phyloP scores from a whole-genome alignment of 2,329 filamentous ascomycete species.

The Colletotrichum godetiae region DNA sequence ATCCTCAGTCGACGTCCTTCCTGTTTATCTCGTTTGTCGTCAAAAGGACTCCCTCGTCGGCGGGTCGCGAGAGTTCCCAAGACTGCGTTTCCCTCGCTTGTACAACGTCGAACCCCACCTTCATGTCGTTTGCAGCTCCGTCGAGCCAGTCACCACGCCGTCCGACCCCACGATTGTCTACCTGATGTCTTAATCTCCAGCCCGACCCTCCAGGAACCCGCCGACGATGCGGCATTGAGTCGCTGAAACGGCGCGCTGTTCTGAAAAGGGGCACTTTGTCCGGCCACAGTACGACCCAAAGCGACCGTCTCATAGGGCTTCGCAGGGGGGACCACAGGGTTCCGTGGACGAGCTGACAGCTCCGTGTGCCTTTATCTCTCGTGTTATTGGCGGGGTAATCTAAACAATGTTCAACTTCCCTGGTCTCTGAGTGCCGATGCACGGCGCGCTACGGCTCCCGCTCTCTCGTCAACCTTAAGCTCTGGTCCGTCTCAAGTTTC shows the following conservation, averaged over 20 bases:
- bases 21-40: constrained; percentile 4
- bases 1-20: constrained; percentile 18
- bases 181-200: constrained; percentile 26
- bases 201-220: constrained; percentile 31
- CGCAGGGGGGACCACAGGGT: constrained; percentile 28
- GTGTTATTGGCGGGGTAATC: constrained; percentile 29
- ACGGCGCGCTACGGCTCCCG: constrained; percentile 9
- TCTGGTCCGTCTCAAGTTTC: neutral
- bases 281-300: constrained; percentile 22
- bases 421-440: constrained; percentile 20
- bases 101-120: constrained; percentile 1
- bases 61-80: constrained; percentile 19
- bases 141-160: constrained; percentile 24
- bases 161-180: constrained; percentile 30
- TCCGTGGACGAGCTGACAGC: constrained; percentile 13
- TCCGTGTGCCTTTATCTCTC: constrained; percentile 27
- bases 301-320: constrained; percentile 15
- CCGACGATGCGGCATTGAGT: constrained; percentile 16
- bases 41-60: constrained; percentile 5
- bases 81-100: constrained; percentile 12
- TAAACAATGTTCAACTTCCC: neutral
- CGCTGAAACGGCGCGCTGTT: constrained; percentile 26
- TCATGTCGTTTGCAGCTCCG: neutral
- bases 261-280: constrained; percentile 19
- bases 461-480: neutral